These are phyloP conservation scores for Senecio squalidus DNA, from an alignment of 140 eudicot genomes.

Conservation along the genomic window DNA sequence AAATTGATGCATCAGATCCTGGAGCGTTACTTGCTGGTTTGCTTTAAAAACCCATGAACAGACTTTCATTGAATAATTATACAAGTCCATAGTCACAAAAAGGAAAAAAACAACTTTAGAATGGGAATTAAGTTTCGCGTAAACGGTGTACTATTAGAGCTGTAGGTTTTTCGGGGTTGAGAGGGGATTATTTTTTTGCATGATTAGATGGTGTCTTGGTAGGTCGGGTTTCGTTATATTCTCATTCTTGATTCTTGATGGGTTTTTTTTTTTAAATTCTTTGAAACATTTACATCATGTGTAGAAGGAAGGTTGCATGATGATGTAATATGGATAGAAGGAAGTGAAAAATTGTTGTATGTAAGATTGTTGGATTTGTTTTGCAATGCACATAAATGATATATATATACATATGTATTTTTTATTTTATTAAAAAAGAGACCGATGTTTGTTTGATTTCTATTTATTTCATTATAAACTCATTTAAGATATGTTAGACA, in stretches of 20 bases:
- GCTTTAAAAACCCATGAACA: conserved; percentile 33
- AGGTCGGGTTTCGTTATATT: conserved; percentile 2
- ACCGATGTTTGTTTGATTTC: neutral
- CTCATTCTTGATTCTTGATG: conserved; percentile 20
- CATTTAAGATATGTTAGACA: no score
- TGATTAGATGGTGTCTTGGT: conserved; percentile 12
- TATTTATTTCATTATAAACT: no score
- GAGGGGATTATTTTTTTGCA: conserved; percentile 8
- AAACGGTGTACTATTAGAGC: neutral
- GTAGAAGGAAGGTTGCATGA: conserved; percentile 12
- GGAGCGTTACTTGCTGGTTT: conserved; percentile 95
- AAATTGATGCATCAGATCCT: conserved; percentile 61
- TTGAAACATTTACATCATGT: conserved; percentile 17
- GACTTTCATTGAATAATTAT: conserved; percentile 4
- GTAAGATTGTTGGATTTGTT: conserved; percentile 25
- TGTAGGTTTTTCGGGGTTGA: neutral
- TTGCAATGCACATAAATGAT: conserved; percentile 29
- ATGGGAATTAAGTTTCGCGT: neutral
- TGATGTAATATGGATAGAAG: conserved; percentile 10
- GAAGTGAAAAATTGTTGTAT: conserved; percentile 24
- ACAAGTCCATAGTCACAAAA: conserved; percentile 5
- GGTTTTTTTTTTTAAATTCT: conserved; percentile 21
- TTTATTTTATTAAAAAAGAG: neutral
- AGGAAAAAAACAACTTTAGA: neutral
- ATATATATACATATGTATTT: conserved; percentile 12